Evolutionary conservation across 441 rosid species (phyloP), one percentile per base, ranked within the genome.

Genomic region (Eutrema salsugineum): DNA sequence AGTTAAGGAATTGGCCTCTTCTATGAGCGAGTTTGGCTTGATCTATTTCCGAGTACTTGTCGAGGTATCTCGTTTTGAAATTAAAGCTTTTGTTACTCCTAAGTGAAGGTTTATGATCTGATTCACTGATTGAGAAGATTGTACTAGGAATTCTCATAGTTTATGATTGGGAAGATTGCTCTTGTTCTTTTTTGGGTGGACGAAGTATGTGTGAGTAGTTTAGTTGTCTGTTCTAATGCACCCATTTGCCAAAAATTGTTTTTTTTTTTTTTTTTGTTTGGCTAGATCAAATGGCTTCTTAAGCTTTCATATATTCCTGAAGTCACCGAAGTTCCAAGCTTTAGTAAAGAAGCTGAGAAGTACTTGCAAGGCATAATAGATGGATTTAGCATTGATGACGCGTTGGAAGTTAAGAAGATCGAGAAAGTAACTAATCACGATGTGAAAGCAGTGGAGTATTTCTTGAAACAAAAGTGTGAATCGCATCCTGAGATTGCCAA

Each of bases 371-470:
- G 83, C n/a, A 59, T 91, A 20, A 76, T 88, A 47, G 90, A 88
- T 79, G 89, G 85, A 27, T 93, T 89, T 81, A 67, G 81, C 71
- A 50, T 88, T 56, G 83, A 84, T 68, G 98, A 95, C 63, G 98
- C 97, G 3, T 74, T 84, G 84, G 95, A 89, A 77, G 87, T 95
- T 46, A 93, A 89, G 73, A 79, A 78, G 44, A 93, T 95, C 8
- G 99, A 95, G 90, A 84, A 70, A 76, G 89, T 87, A 64, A 91
- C 97, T 6, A 93, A 93, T 71, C 99, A 95, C 70, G 99, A 95
- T 80, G 99, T 95, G 32, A 95, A 93, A 80, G 99, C 97, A 0
- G 97, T 91, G 53, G 99, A 95, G 60, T 95, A 95, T 63, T 91
- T 91, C 78, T 79, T 95, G 85, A 95, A 95, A 79, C 89, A 85